Evolutionary conservation across 129 eudicot genomes (phyloP).

Genomic region (Glebionis coronaria): DNA sequence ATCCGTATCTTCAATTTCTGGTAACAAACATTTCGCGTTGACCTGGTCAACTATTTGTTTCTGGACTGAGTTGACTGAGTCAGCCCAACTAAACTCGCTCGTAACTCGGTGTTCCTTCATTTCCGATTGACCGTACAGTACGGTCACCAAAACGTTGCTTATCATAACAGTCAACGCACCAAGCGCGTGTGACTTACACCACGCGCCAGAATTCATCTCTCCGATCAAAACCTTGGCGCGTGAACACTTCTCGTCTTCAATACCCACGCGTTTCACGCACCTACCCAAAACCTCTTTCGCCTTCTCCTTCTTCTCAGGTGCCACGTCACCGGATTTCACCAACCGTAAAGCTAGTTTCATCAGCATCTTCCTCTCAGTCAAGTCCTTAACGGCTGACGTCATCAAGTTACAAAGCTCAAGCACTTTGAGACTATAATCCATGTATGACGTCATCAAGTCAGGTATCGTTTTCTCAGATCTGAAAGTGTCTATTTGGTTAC

Average conservation of each 20-base stretch:
- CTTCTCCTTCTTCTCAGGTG: slow-evolving; percentile 30
- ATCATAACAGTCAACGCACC: slow-evolving; percentile 33
- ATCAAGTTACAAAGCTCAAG: slow-evolving; percentile 37
- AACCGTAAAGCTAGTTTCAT: slow-evolving; percentile 34
- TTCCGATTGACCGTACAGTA: slow-evolving; percentile 27
- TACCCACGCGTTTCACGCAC: slow-evolving; percentile 7
- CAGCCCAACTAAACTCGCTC: slow-evolving; percentile 37
- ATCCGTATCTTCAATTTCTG: slow-evolving; percentile 33
- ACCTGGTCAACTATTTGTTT: background rate
- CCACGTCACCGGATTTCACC: slow-evolving; percentile 16
- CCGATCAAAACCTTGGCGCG: slow-evolving; percentile 32
- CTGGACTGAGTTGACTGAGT: slow-evolving; percentile 31
- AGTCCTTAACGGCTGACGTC: slow-evolving; percentile 33
- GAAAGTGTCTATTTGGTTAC: slow-evolving; percentile 31
- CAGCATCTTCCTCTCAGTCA: slow-evolving; percentile 37
- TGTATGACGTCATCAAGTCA: slow-evolving; percentile 27
- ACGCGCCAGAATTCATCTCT: slow-evolving; percentile 30
- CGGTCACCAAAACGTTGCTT: slow-evolving; percentile 27
- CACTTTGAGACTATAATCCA: slow-evolving; percentile 42
- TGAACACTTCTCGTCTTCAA: slow-evolving; percentile 24
- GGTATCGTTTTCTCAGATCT: slow-evolving; percentile 14
- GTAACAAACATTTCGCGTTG: slow-evolving; percentile 16
- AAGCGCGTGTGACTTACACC: slow-evolving; percentile 38
- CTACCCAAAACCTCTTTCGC: slow-evolving; percentile 30
- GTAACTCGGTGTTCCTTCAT: slow-evolving; percentile 32